A percentile compares a stretch with the other conserved stretches of the same genome.
Evolutionary conservation across 2,329 filamentous ascomycete genomes (phyloP).

Genomic region (Pseudogymnoascus sp.): DNA sequence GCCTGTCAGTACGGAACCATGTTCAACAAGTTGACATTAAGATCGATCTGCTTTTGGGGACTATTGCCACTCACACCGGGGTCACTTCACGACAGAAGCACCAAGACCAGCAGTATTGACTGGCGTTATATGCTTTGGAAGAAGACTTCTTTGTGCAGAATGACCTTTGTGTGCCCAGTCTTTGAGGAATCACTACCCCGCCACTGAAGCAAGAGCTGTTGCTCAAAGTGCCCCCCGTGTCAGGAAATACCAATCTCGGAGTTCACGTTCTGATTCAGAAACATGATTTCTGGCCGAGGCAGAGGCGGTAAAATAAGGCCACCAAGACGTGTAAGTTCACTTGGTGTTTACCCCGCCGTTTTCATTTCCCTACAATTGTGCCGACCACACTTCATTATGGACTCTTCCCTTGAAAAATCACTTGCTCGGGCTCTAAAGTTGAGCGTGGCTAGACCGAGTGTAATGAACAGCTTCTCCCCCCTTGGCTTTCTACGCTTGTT

Average conservation of each 20-base stretch:
- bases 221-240: not conserved
- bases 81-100: not conserved
- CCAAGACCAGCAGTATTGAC: not conserved
- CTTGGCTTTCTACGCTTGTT: not conserved
- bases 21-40: not conserved
- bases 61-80: not conserved
- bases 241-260: not conserved
- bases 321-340: slow-evolving; percentile 53
- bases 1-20: not conserved
- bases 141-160: not conserved
- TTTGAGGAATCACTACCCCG: slow-evolving; percentile 3
- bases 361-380: not conserved
- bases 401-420: not conserved
- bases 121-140: not conserved
- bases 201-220: not conserved
- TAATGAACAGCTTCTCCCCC: not conserved
- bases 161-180: not conserved
- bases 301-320: slow-evolving; percentile 53
- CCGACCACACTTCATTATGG: not conserved
- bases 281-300: slow-evolving; percentile 43
- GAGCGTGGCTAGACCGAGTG: not conserved
- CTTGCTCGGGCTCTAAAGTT: not conserved
- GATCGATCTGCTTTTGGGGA: not conserved
- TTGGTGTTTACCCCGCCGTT: not conserved
- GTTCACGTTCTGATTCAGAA: not conserved